Base-by-base conservation (phyloP, 2,329 filamentous ascomycete genomes). In the Thermothelomyces thermophilus region DNA sequence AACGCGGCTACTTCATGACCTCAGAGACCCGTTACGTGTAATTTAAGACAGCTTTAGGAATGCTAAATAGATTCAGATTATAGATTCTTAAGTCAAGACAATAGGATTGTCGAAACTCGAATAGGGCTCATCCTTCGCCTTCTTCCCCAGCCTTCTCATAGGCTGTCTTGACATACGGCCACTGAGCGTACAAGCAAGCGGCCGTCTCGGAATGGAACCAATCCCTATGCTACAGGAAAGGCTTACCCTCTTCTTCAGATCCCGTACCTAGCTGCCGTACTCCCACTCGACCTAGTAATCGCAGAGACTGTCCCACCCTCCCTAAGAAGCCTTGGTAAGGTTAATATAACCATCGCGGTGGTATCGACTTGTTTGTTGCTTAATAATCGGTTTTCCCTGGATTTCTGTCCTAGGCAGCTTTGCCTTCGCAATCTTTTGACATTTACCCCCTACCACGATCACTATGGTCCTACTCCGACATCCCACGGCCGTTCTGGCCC, bases 401-500 rank as follows among this genome's bases (percentile, higher is more conserved):
- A n/a, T n/a, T n/a, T n/a, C n/a, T n/a, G n/a, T n/a, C n/a, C n/a
- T n/a, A n/a, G n/a, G n/a, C n/a, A n/a, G n/a, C n/a, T n/a, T n/a
- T n/a, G n/a, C n/a, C n/a, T n/a, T n/a, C n/a, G n/a, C n/a, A n/a
- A n/a, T n/a, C n/a, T n/a, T n/a, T n/a, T n/a, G n/a, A n/a, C n/a
- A n/a, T n/a, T n/a, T n/a, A n/a, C n/a, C n/a, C n/a, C n/a, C n/a
- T n/a, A n/a, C n/a, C n/a, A n/a, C n/a, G n/a, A 28, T 39, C 8
- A 34, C 39, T 17, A 48, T 48, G 50, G 26, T n/a, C n/a, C n/a
- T 34, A 3, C 26, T 24, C 9, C 13, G 35, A 11, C 34, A 46
- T 16, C 16, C 47, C 16, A 26, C 46, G 13, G 47, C 47, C 4
- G n/a, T 56, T 13, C 16, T 54, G 7, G 48, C 48, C 16, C 14